A percentile compares a stretch with the other conserved stretches of the same genome.
Conservation (phyloP, 129 eudicot species). For the Lactuca saligna region DNA sequence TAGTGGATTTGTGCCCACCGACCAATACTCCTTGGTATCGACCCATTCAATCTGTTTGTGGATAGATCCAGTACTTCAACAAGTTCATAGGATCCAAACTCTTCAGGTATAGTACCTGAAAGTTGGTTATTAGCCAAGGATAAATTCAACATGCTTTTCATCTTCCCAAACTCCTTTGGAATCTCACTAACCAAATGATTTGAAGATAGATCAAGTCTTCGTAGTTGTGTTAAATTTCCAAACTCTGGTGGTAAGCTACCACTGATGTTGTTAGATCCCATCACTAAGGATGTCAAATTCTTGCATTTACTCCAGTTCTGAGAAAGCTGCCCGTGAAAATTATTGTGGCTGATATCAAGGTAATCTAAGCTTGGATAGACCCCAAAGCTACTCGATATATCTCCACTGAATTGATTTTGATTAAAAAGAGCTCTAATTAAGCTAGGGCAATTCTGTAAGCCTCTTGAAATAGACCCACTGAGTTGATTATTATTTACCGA, state of each 20-base stretch:
- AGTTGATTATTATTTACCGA: constrained; percentile 9
- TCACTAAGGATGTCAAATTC: no score
- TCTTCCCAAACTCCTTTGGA: not conserved
- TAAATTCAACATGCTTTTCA: constrained; percentile 22
- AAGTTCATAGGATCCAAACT: constrained; percentile 11
- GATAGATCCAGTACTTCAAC: no score
- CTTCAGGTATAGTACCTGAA: constrained; percentile 35
- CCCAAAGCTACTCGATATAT: constrained; percentile 33
- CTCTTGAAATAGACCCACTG: not conserved
- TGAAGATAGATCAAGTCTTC: constrained; percentile 28
- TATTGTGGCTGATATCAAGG: constrained; percentile 12
- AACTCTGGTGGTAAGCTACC: constrained; percentile 38
- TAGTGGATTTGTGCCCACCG: constrained; percentile 10
- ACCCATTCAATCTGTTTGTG: constrained; percentile 32
- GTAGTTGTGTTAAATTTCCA: constrained; percentile 19
- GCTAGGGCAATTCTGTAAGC: constrained; percentile 32
- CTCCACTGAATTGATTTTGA: constrained; percentile 27
- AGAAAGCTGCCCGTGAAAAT: no score
- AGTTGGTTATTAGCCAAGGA: constrained; percentile 29
- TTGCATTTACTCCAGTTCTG: no score
- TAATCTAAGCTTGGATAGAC: constrained; percentile 31
- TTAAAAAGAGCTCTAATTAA: constrained; percentile 28
- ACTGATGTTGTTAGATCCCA: constrained; percentile 21
- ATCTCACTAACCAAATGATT: constrained; percentile 21
- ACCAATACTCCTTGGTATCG: constrained; percentile 22